These are phyloP conservation scores for Aspergillus egyptiacus DNA, from an alignment of 495 filamentous ascomycete genomes.

Conservation along the genomic window DNA sequence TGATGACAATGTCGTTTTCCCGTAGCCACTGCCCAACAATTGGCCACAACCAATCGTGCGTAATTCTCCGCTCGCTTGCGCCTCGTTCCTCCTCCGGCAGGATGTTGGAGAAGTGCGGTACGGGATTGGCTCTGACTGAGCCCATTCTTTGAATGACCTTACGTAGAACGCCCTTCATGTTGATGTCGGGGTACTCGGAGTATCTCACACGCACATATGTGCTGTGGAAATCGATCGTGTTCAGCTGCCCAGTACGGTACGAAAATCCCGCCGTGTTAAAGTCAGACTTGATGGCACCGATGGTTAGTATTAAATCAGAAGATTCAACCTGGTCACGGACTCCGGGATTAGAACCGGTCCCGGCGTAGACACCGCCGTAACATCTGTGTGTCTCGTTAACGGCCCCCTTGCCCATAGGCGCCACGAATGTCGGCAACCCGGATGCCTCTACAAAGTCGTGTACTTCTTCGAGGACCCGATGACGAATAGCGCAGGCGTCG, in stretches of 20 bases:
- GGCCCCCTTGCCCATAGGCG: slow-evolving; percentile 89
- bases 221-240: slow-evolving; percentile 85
- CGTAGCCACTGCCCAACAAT: slow-evolving; percentile 70
- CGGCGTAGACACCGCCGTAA: slow-evolving; percentile 85
- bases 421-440: slow-evolving; percentile 73
- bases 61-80: slow-evolving; percentile 54
- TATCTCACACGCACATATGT: slow-evolving; percentile 68
- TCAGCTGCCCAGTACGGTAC: slow-evolving; percentile 73
- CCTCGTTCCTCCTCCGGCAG: slow-evolving; percentile 48
- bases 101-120: slow-evolving; percentile 45
- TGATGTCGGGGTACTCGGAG: slow-evolving; percentile 74
- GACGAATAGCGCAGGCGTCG: slow-evolving; percentile 86
- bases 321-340: slow-evolving; percentile 70
- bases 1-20: slow-evolving; percentile 72
- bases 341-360: slow-evolving; percentile 64
- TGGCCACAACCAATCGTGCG: slow-evolving; percentile 84
- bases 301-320: slow-evolving; percentile 74
- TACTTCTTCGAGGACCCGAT: slow-evolving; percentile 68
- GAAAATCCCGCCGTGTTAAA: slow-evolving; percentile 92
- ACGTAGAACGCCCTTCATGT: slow-evolving; percentile 80
- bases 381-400: slow-evolving; percentile 69
- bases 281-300: slow-evolving; percentile 81
- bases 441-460: slow-evolving; percentile 72
- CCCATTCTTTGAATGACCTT: slow-evolving; percentile 60
- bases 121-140: slow-evolving; percentile 46